Percentiles rank a stretch among this genome's conserved stretches.
Evolutionary conservation across 805 yeast genomes (phyloP).

Genomic region (Saccharomycopsis sp.): DNA sequence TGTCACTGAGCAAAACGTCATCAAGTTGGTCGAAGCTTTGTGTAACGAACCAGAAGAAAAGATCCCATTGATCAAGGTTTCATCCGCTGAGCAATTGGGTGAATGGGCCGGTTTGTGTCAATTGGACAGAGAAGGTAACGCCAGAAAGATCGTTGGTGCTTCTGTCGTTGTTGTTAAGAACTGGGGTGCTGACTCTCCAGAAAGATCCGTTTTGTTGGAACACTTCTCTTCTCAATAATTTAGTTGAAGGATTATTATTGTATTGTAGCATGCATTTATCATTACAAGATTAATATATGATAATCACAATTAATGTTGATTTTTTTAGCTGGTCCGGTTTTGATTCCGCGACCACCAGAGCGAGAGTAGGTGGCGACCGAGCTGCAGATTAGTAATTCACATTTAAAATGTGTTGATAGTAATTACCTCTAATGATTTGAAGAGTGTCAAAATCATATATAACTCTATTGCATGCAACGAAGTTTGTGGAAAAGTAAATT

Average conservation of each 20-base stretch:
- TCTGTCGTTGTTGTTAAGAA: constrained; percentile 98
- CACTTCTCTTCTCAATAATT: constrained; percentile 86
- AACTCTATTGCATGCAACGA: too few species aligned
- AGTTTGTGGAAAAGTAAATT: too few species aligned
- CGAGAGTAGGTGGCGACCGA: too few species aligned
- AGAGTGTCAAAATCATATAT: too few species aligned
- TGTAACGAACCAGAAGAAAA: constrained; percentile 96
- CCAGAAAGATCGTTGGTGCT: constrained; percentile 99
- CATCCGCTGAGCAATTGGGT: constrained; percentile 99
- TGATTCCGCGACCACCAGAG: too few species aligned
- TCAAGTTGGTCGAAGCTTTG: constrained; percentile 97
- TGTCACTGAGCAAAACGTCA: constrained; percentile 95
- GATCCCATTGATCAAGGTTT: constrained; percentile 97
- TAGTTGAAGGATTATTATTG: constrained; percentile 17
- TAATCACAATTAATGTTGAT: too few species aligned
- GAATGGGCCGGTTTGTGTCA: constrained; percentile 99
- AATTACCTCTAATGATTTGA: too few species aligned
- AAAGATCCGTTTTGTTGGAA: constrained; percentile 92
- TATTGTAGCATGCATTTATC: not conserved
- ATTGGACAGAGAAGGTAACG: constrained; percentile 99
- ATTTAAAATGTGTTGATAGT: too few species aligned
- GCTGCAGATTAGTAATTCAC: too few species aligned
- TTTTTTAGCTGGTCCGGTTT: too few species aligned
- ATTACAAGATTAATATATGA: too few species aligned
- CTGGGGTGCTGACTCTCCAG: constrained; percentile 99